Evolutionary conservation across 208 protist species (phyloP).

Genomic region (Wallacemonas collosoma): DNA sequence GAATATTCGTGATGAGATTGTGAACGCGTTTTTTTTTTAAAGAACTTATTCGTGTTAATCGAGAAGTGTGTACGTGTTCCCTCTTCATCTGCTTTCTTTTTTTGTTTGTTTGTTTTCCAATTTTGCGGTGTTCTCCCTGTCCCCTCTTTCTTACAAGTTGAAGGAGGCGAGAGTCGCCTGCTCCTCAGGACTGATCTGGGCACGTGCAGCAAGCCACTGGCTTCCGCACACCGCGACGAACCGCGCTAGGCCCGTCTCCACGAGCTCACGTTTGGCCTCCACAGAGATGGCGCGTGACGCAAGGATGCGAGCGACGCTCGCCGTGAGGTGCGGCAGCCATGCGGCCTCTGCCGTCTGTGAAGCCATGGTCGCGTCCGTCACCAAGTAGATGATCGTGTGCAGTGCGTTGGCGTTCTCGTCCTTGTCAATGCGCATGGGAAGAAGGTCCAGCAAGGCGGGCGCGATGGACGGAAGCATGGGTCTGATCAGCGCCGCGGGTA

Average conservation of each 20-base stretch:
- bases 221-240: conserved; percentile 33
- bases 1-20: too few relatives aligned
- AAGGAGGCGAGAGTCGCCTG: conserved; percentile 34
- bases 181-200: conserved; percentile 34
- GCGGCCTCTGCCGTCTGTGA: conserved; percentile 24
- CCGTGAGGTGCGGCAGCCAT: conserved; percentile 42
- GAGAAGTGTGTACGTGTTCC: neutral
- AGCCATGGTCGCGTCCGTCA: conserved; percentile 26
- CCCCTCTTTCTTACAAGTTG: conserved; percentile 22
- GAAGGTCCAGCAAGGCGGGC: conserved; percentile 44
- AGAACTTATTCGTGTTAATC: too few relatives aligned
- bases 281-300: conserved; percentile 48
- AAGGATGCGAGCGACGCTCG: conserved; percentile 44
- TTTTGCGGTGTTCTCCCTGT: too few relatives aligned
- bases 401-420: conserved; percentile 76
- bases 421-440: conserved; percentile 85
- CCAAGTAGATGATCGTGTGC: conserved; percentile 48
- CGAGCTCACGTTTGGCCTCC: conserved; percentile 51
- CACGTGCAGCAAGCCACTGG: conserved; percentile 37
- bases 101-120: neutral
- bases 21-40: too few relatives aligned
- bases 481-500: conserved; percentile 22
- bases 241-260: conserved; percentile 28
- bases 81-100: neutral
- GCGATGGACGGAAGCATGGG: conserved; percentile 31